Evolutionary conservation across 192 early-diverging fungal species (phyloP).

Genomic region (Backusella tuberculispora): DNA sequence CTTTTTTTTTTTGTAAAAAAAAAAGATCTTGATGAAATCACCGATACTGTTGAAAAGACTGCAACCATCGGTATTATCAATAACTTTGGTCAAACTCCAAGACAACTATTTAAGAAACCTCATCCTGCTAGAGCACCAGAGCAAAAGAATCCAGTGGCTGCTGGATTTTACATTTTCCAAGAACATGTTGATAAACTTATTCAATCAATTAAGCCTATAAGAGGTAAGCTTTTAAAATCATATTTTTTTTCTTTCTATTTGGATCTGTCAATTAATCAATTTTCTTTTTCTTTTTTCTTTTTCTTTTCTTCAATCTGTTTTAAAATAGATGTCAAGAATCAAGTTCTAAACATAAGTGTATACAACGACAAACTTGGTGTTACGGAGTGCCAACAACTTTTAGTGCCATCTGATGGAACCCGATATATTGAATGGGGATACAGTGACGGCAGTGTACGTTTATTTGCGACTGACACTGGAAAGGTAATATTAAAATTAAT

Average conservation of each 20-base stretch:
- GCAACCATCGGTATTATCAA: constrained; percentile 93
- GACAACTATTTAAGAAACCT: constrained; percentile 84
- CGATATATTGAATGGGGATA: constrained; percentile 68
- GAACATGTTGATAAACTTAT: constrained; percentile 55
- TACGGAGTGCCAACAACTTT: constrained; percentile 45
- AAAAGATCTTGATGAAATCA: constrained; percentile 79
- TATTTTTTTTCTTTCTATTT: neutral
- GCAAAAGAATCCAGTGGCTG: constrained; percentile 39
- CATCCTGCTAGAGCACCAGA: constrained; percentile 66
- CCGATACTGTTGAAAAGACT: constrained; percentile 84
- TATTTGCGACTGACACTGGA: constrained; percentile 52
- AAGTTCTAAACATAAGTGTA: constrained; percentile 53
- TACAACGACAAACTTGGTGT: constrained; percentile 46
- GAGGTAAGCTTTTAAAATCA: constrained; percentile 37
- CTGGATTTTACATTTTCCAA: constrained; percentile 50
- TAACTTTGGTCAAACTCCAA: constrained; percentile 97
- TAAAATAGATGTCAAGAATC: constrained; percentile 49
- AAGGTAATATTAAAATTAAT: constrained; percentile 39
- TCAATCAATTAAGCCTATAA: constrained; percentile 53
- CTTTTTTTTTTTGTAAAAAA: too few relatives aligned
- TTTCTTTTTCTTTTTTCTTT: neutral
- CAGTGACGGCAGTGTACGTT: constrained; percentile 58
- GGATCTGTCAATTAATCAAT: neutral
- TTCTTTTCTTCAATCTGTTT: neutral
- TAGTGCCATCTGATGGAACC: constrained; percentile 45